A percentile compares a stretch with the other conserved stretches of the same genome.
phyloP scores from a whole-genome alignment of 768 basidiomycete species.

The Auricularia auricula-judae region DNA sequence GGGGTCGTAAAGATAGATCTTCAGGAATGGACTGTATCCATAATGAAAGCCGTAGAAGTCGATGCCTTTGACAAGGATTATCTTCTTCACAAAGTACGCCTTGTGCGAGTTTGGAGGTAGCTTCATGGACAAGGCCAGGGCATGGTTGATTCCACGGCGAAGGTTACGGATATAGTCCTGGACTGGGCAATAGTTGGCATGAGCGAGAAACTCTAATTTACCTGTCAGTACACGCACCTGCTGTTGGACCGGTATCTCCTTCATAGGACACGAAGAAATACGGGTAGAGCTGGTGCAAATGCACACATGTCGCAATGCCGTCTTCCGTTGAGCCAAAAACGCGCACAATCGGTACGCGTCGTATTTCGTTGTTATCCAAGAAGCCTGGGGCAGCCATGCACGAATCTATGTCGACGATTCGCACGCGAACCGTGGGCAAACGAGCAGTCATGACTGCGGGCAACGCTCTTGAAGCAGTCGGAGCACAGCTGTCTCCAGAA shows the following conservation, averaged over 20 bases:
- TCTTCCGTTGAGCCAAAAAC: slow-evolving; percentile 76
- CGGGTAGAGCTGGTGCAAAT: slow-evolving; percentile 89
- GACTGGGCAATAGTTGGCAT: slow-evolving; percentile 34
- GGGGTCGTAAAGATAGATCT: slow-evolving; percentile 70
- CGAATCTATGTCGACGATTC: no score
- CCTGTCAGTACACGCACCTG: slow-evolving; percentile 35
- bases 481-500: no score
- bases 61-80: slow-evolving; percentile 85
- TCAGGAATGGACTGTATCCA: slow-evolving; percentile 78
- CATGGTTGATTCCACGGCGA: slow-evolving; percentile 70
- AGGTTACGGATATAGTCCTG: slow-evolving; percentile 59
- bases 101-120: slow-evolving; percentile 50
- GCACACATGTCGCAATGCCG: slow-evolving; percentile 72
- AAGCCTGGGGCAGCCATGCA: slow-evolving; percentile 22
- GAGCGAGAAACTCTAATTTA: neutral
- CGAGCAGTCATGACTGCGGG: no score
- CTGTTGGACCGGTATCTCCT: slow-evolving; percentile 48
- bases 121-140: slow-evolving; percentile 71
- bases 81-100: slow-evolving; percentile 57
- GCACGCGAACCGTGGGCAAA: no score
- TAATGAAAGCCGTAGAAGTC: slow-evolving; percentile 93
- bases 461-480: no score
- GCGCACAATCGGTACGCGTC: slow-evolving; percentile 70
- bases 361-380: slow-evolving; percentile 47
- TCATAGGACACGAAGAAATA: slow-evolving; percentile 85